phyloP scores from a whole-genome alignment of 1,284 basidiomycete species.

The Polyporus tsugae region DNA sequence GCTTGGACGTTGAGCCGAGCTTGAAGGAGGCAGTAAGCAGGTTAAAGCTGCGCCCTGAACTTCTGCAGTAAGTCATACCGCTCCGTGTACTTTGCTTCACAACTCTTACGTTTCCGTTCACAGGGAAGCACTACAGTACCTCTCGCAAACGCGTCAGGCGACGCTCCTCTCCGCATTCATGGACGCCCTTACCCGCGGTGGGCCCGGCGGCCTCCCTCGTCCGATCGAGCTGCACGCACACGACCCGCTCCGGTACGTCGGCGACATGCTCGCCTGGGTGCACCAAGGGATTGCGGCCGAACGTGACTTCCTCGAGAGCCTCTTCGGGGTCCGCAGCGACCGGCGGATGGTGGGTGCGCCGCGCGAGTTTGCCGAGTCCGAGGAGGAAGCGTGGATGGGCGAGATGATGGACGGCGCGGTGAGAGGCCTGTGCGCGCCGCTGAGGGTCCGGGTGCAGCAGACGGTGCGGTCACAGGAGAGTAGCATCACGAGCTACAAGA shows the following conservation, averaged over 20 bases:
- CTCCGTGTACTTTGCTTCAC: not conserved
- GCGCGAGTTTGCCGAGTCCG: slow-evolving; percentile 61
- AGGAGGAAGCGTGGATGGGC: slow-evolving; percentile 83
- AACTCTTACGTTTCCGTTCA: not conserved
- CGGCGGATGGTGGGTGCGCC: slow-evolving; percentile 82
- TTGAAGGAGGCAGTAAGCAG: slow-evolving; percentile 82
- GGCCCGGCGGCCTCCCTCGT: slow-evolving; percentile 86
- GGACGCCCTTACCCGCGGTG: slow-evolving; percentile 89
- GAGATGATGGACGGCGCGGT: slow-evolving; percentile 87
- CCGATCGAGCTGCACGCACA: slow-evolving; percentile 98
- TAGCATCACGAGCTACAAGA: slow-evolving; percentile 89
- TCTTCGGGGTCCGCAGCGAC: slow-evolving; percentile 78
- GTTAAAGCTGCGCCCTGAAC: slow-evolving; percentile 76
- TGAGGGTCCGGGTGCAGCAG: slow-evolving; percentile 92
- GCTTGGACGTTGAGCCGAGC: slow-evolving; percentile 78
- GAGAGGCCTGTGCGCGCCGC: slow-evolving; percentile 85
- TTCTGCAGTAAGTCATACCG: slow-evolving; percentile 70
- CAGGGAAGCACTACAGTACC: slow-evolving; percentile 81
- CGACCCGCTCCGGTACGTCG: slow-evolving; percentile 94
- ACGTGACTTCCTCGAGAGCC: slow-evolving; percentile 88
- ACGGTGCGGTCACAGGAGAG: slow-evolving; percentile 94
- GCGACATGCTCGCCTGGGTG: slow-evolving; percentile 99
- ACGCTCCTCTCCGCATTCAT: slow-evolving; percentile 86
- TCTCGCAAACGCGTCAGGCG: slow-evolving; percentile 85
- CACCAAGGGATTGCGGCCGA: slow-evolving; percentile 96